Conservation (phyloP, 805 yeast species). For the Metschnikowia kofuensis region DNA sequence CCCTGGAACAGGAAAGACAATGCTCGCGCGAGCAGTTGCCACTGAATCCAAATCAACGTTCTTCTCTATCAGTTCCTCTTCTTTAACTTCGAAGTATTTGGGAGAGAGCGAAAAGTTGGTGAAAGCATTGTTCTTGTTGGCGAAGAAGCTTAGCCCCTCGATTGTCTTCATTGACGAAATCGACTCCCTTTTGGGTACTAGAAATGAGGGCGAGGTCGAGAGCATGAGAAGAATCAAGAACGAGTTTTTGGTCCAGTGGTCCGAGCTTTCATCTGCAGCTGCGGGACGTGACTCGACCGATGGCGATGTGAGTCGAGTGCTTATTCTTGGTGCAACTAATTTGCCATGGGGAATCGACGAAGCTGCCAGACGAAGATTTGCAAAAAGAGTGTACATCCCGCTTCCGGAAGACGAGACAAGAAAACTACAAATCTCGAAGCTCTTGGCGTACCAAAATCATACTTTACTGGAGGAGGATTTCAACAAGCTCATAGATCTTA, state of each 20-base stretch:
- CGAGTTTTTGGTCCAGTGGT: constrained; percentile 94
- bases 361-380: constrained; percentile 92
- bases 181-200: constrained; percentile 80
- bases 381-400: constrained; percentile 88
- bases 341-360: constrained; percentile 97
- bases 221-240: constrained; percentile 87
- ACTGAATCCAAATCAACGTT: constrained; percentile 92
- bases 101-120: constrained; percentile 96
- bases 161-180: constrained; percentile 96
- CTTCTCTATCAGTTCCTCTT: constrained; percentile 86
- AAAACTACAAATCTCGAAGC: constrained; percentile 61
- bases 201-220: constrained; percentile 79
- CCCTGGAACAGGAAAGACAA: constrained; percentile 98
- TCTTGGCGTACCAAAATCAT: constrained; percentile 70
- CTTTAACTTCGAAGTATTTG: constrained; percentile 79
- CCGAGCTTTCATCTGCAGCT: constrained; percentile 83
- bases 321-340: constrained; percentile 92
- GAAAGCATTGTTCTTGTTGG: constrained; percentile 79
- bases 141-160: constrained; percentile 83
- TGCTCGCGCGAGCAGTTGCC: constrained; percentile 96
- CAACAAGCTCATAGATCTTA: constrained; percentile 55
- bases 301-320: constrained; percentile 54
- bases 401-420: constrained; percentile 87
- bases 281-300: constrained; percentile 55
- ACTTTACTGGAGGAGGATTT: constrained; percentile 63